Base-by-base conservation (phyloP, 305 asterid species). In the Solanum hybrid region DNA sequence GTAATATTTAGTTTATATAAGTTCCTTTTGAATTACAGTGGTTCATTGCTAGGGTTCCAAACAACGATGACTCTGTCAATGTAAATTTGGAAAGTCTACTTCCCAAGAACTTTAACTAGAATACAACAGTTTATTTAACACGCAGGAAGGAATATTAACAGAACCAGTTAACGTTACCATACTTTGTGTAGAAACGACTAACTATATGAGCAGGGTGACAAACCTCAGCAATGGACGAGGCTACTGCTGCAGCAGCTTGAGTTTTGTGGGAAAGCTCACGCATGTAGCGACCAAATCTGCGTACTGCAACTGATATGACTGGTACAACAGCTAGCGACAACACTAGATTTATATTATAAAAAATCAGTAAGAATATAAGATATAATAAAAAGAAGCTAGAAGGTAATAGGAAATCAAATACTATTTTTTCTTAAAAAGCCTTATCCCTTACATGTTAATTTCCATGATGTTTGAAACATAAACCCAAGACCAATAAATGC, bases 201-300 rank as follows among this genome's bases (percentile, higher is more conserved):
- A 34, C 10, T 41, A 88, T 78, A 77, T 51, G 17, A 88, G 82
- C 32, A 26, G 70, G 68, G 39, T 87, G 79, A 61, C 91, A 24
- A 89, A 95, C 99, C 98, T 96, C 98, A 33, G 99, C 99, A 92
- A 96, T 95, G 87, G 99, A 96, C 84, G 98, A 92, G 86, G 98
- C 97, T 87, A 94, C 93, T 33, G 99, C 99, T 87, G 99, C 99
- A 89, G 99, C 98, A 89, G 98, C 97, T 91, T 96, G 99, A 89
- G 97, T 95, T 89, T 93, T 93, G 93, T 96, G 98, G 90, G 99
- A 95, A 90, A 96, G 96, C 89, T 97, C 99, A 72, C 96, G 94
- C 90, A 96, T 92, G 91, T 91, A 97, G 75, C 97, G 95, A 79
- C 98, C 98, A 87, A 96, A 95, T 90, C 92, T 93, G 87, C 97